phyloP scores from a whole-genome alignment of 129 eudicot species.

The Escallonia rubra region DNA sequence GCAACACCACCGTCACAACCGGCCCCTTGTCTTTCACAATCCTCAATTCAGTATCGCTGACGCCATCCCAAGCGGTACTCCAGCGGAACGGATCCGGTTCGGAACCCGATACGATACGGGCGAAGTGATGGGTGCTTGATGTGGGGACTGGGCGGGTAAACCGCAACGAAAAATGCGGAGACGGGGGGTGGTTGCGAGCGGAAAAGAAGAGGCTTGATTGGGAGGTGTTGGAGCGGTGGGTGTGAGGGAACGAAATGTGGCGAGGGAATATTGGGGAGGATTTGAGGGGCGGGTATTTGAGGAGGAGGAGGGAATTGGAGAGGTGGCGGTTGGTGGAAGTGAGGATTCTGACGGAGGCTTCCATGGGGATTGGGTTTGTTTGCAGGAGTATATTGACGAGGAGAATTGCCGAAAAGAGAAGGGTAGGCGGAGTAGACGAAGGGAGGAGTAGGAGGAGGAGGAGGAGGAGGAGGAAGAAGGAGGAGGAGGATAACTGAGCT shows the following conservation, averaged over 20 bases:
- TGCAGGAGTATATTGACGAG: too few relatives aligned
- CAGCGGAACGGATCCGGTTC: slow-evolving; percentile 23
- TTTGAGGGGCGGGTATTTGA: slow-evolving; percentile 5
- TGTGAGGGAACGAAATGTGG: slow-evolving; percentile 2
- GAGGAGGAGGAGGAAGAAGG: not conserved
- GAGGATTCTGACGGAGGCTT: slow-evolving; percentile 30
- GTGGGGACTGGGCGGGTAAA: slow-evolving; percentile 5
- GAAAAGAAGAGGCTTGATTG: not conserved
- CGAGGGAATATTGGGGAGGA: not conserved
- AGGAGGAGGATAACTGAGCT: not conserved
- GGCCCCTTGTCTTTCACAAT: slow-evolving; percentile 18
- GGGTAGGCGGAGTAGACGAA: too few relatives aligned
- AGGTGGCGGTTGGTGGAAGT: slow-evolving; percentile 38
- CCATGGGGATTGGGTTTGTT: slow-evolving; percentile 28
- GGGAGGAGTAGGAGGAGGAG: too few relatives aligned
- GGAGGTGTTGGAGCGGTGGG: not conserved
- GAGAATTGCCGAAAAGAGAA: too few relatives aligned
- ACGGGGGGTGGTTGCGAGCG: slow-evolving; percentile 4
- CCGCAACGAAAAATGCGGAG: slow-evolving; percentile 12
- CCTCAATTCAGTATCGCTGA: not conserved
- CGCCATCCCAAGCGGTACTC: slow-evolving; percentile 23
- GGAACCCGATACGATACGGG: slow-evolving; percentile 28
- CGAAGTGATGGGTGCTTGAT: slow-evolving; percentile 7
- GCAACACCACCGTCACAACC: slow-evolving; percentile 58
- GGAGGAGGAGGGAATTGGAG: slow-evolving; percentile 20